These are phyloP conservation scores for Rubia peregrina DNA, from an alignment of 305 asterid species.

Conservation along the genomic window DNA sequence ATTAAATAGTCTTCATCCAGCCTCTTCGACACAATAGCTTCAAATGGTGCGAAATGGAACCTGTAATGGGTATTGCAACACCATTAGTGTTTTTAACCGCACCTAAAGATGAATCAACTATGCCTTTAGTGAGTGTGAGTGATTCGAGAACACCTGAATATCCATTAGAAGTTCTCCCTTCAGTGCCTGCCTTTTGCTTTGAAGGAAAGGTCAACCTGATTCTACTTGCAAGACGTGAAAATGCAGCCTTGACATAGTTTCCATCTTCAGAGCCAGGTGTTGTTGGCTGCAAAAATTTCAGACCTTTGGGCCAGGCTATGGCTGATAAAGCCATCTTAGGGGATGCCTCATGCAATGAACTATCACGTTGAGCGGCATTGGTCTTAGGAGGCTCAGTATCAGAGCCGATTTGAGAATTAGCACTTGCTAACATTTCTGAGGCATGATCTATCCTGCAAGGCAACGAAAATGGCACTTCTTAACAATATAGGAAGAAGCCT, in stretches of 20 bases:
- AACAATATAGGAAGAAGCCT: neutral
- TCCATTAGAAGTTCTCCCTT: slow-evolving; percentile 35
- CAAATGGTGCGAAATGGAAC: too few species aligned
- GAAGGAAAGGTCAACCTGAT: slow-evolving; percentile 52
- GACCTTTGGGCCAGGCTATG: slow-evolving; percentile 55
- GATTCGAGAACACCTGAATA: slow-evolving; percentile 73
- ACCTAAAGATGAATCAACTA: too few species aligned
- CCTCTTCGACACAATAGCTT: too few species aligned
- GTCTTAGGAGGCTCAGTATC: slow-evolving; percentile 38
- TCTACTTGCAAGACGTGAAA: slow-evolving; percentile 85
- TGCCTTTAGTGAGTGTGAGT: too few species aligned
- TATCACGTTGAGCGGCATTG: slow-evolving; percentile 32
- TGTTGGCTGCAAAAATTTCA: slow-evolving; percentile 47
- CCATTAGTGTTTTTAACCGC: too few species aligned
- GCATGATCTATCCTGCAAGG: slow-evolving; percentile 58
- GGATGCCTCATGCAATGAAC: slow-evolving; percentile 37
- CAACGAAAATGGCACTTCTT: slow-evolving; percentile 12
- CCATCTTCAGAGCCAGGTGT: slow-evolving; percentile 37
- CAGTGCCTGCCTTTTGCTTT: slow-evolving; percentile 42
- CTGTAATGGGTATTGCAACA: too few species aligned
- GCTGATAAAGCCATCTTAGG: slow-evolving; percentile 43
- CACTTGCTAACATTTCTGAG: slow-evolving; percentile 37
- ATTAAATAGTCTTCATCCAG: too few species aligned
- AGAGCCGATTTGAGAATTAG: slow-evolving; percentile 35
- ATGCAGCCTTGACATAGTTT: slow-evolving; percentile 42